Conservation (phyloP, 306 rosid species). For the Argentina anserina region DNA sequence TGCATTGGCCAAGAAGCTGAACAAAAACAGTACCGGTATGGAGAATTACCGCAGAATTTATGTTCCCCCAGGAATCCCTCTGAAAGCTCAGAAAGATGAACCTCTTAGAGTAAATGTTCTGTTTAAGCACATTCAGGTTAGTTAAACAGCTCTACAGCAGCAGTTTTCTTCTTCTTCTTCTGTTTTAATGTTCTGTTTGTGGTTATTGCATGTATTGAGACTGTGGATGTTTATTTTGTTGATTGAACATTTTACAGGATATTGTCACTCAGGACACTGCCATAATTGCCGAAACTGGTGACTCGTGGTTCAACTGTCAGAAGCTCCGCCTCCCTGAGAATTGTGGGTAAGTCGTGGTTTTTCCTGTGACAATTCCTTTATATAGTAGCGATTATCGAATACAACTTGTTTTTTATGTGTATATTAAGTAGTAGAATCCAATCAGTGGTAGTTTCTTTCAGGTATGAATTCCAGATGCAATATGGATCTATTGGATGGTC, state of each 20-base stretch:
- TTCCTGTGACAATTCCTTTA: neutral
- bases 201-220: neutral
- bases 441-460: constrained; percentile 33
- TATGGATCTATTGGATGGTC: constrained; percentile 97
- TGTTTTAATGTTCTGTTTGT: neutral
- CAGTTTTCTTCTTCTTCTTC: neutral
- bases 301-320: constrained; percentile 92
- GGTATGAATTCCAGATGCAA: constrained; percentile 94
- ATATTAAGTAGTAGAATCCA: neutral
- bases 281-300: constrained; percentile 82
- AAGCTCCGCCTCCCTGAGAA: constrained; percentile 75
- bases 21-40: constrained; percentile 52
- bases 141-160: neutral
- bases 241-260: constrained; percentile 41
- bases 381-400: neutral
- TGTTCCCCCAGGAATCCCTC: constrained; percentile 63
- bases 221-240: neutral
- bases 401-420: neutral
- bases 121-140: constrained; percentile 71
- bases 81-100: constrained; percentile 49
- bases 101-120: constrained; percentile 75
- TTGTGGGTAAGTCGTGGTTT: constrained; percentile 49
- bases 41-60: constrained; percentile 71
- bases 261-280: constrained; percentile 57
- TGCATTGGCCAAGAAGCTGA: constrained; percentile 64